phyloP scores from a whole-genome alignment of 306 rosid species.

The Acmispon strigosus region DNA sequence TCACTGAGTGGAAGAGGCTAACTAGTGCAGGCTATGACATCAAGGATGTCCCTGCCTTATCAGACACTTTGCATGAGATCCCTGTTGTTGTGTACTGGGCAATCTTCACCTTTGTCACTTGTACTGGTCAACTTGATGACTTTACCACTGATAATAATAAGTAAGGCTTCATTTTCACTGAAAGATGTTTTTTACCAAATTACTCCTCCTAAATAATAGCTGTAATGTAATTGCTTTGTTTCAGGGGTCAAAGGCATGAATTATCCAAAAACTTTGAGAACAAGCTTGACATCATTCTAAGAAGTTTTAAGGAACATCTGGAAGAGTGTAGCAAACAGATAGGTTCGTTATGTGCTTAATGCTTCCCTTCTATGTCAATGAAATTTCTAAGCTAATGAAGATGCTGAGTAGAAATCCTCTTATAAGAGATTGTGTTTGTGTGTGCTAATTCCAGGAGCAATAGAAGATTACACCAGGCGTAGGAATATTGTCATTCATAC shows the following conservation, averaged over 20 bases:
- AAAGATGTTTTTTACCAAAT: not conserved
- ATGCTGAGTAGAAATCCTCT: not conserved
- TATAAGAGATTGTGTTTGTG: not conserved
- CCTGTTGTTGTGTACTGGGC: conserved; percentile 25
- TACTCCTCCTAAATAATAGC: too few species aligned
- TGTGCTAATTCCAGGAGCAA: not conserved
- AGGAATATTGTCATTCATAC: not conserved
- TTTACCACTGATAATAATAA: not conserved
- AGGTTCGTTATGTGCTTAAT: not conserved
- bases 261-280: not conserved
- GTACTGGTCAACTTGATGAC: not conserved
- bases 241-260: conserved; percentile 15
- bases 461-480: conserved; percentile 15
- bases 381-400: not conserved
- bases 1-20: conserved; percentile 36
- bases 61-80: conserved; percentile 14
- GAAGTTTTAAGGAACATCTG: conserved; percentile 4
- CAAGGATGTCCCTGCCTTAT: conserved; percentile 14
- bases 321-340: not conserved
- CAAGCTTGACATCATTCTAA: not conserved
- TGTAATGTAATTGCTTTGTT: not conserved
- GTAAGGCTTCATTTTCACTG: not conserved
- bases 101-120: conserved; percentile 22
- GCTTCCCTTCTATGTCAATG: not conserved
- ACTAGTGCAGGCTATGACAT: not conserved